Percentiles rank a stretch among this genome's conserved stretches.
These are phyloP conservation scores for Solanum pinnatisectum DNA, from an alignment of 257 asterid genomes.

Conservation along the genomic window DNA sequence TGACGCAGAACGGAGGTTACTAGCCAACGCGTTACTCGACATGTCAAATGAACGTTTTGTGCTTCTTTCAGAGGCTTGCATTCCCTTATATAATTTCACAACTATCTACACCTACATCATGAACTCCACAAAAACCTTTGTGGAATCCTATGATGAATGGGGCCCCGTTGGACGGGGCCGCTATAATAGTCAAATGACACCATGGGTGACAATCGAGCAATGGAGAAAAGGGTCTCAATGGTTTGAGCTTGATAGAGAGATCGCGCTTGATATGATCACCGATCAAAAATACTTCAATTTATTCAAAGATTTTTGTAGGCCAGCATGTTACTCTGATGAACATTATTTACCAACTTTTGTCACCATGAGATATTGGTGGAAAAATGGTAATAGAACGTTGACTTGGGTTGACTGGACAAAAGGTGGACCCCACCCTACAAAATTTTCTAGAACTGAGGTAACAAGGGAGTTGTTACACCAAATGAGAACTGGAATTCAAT, in stretches of 20 bases:
- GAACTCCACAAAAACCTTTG: slow-evolving; percentile 33
- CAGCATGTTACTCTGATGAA: slow-evolving; percentile 73
- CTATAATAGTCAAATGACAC: slow-evolving; percentile 46
- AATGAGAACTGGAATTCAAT: slow-evolving; percentile 28
- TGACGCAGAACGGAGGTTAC: slow-evolving; percentile 74
- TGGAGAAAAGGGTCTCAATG: slow-evolving; percentile 87
- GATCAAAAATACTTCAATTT: slow-evolving; percentile 24
- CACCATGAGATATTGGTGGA: slow-evolving; percentile 26
- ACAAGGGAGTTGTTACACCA: slow-evolving; percentile 25
- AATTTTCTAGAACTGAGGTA: slow-evolving; percentile 31
- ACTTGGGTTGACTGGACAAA: slow-evolving; percentile 89
- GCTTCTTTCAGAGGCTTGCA: slow-evolving; percentile 74
- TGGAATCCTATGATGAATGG: slow-evolving; percentile 45
- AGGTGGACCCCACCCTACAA: slow-evolving; percentile 75
- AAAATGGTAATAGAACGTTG: slow-evolving; percentile 46
- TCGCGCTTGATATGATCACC: slow-evolving; percentile 37
- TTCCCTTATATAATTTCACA: slow-evolving; percentile 54
- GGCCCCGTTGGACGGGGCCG: slow-evolving; percentile 70
- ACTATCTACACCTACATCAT: slow-evolving; percentile 43
- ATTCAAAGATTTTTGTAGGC: slow-evolving; percentile 40
- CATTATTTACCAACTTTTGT: slow-evolving; percentile 62
- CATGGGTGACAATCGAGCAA: slow-evolving; percentile 19
- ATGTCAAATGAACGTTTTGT: slow-evolving; percentile 67
- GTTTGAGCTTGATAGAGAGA: slow-evolving; percentile 53
- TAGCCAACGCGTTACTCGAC: slow-evolving; percentile 78